A percentile compares a stretch with the other conserved stretches of the same genome.
phyloP scores from a whole-genome alignment of 1,284 basidiomycete species.

The Mycena citricolor region DNA sequence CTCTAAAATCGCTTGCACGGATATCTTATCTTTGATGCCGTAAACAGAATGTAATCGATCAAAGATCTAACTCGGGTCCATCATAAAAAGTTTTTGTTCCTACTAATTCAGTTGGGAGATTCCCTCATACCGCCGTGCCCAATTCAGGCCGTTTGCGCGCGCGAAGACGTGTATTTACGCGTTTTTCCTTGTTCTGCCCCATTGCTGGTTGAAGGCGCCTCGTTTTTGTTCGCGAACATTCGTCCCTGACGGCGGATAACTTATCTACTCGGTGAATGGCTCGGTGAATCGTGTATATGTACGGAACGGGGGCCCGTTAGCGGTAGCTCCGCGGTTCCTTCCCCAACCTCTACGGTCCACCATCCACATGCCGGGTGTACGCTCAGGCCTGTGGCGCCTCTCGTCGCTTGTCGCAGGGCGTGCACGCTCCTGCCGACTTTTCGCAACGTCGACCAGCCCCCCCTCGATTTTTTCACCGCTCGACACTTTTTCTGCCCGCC shows the following conservation, averaged over 20 bases:
- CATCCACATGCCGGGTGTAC: conserved; percentile 46
- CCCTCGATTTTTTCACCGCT: conserved; percentile 73
- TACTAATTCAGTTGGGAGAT: not conserved
- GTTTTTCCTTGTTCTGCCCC: conserved; percentile 2
- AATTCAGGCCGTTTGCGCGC: not conserved
- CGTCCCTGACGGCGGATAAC: conserved; percentile 34
- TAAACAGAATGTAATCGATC: conserved; percentile 21
- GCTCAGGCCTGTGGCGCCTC: conserved; percentile 40
- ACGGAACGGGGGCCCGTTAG: conserved; percentile 21
- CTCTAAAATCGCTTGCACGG: conserved; percentile 21
- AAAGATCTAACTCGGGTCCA: conserved; percentile 37
- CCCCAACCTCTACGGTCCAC: conserved; percentile 23
- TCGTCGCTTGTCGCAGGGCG: conserved; percentile 26
- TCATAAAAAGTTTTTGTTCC: conserved; percentile 21
- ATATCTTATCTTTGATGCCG: conserved; percentile 20
- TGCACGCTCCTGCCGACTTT: conserved; percentile 34
- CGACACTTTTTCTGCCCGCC: conserved; percentile 86
- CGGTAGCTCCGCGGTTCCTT: conserved; percentile 26
- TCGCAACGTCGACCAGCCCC: conserved; percentile 61
- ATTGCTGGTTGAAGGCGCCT: conserved; percentile 8
- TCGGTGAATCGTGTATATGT: conserved; percentile 44
- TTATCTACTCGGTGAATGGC: conserved; percentile 67
- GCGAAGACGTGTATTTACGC: conserved; percentile 1
- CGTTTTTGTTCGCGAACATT: conserved; percentile 4
- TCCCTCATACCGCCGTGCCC: not conserved